Percentiles rank a stretch among this genome's conserved stretches.
phyloP scores from a whole-genome alignment of 2,329 filamentous ascomycete species.

The Cladosporium sp. region DNA sequence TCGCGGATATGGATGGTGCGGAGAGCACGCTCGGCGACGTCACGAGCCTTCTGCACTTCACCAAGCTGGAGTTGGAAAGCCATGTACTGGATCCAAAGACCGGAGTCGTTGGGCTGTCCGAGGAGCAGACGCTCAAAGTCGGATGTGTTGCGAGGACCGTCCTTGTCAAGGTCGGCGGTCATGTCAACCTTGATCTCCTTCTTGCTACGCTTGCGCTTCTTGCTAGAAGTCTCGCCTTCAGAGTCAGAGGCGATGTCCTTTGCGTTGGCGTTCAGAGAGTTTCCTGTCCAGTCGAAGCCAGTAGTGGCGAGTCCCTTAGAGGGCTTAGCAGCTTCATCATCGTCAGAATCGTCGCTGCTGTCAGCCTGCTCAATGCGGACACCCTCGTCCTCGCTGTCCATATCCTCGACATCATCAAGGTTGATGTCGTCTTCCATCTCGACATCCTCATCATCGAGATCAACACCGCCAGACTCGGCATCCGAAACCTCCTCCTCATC shows the following conservation, averaged over 20 bases:
- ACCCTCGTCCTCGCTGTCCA: conserved; percentile 51
- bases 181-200: conserved; percentile 80
- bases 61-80: conserved; percentile 94
- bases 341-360: conserved; percentile 35
- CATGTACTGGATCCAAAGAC: conserved; percentile 97
- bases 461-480: conserved; percentile 29
- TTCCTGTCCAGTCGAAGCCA: conserved; percentile 86
- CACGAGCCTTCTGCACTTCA: conserved; percentile 83
- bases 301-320: conserved; percentile 62
- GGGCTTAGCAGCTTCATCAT: conserved; percentile 32
- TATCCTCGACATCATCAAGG: conserved; percentile 47
- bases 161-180: conserved; percentile 86
- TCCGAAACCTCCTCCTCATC: conserved; percentile 37
- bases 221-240: conserved; percentile 53
- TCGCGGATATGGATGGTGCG: conserved; percentile 89
- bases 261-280: conserved; percentile 55
- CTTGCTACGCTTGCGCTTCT: conserved; percentile 71
- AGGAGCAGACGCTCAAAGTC: conserved; percentile 94
- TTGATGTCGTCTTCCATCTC: conserved; percentile 41
- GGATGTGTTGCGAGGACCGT: conserved; percentile 83
- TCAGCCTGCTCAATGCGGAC: conserved; percentile 53
- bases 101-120: conserved; percentile 88
- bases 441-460: conserved; percentile 36
- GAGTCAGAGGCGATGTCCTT: conserved; percentile 57
- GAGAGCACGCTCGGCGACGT: conserved; percentile 86